Evolutionary conservation across 768 basidiomycete species (phyloP).

Genomic region (Auriscalpium orientale): DNA sequence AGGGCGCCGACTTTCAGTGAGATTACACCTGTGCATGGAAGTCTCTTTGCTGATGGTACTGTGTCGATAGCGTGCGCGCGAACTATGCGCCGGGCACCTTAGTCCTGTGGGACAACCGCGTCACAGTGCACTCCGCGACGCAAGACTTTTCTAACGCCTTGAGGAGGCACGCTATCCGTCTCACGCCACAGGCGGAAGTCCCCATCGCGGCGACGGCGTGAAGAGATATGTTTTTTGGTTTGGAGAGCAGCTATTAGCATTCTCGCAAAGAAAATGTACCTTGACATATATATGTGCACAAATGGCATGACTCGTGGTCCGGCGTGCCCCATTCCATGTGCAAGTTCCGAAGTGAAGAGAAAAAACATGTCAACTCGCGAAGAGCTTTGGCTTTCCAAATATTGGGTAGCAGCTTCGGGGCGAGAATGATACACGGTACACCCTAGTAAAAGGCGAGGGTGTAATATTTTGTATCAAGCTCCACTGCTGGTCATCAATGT

Average conservation of each 20-base stretch:
- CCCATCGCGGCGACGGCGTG: constrained; percentile 27
- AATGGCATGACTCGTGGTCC: background rate
- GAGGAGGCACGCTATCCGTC: constrained; percentile 37
- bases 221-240: no score
- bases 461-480: constrained; percentile 27
- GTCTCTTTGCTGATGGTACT: background rate
- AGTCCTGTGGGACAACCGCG: constrained; percentile 49
- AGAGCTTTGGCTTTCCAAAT: constrained; percentile 10
- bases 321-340: no score
- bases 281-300: no score
- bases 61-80: constrained; percentile 28
- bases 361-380: constrained; percentile 9
- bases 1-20: constrained; percentile 40
- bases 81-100: constrained; percentile 46
- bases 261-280: no score
- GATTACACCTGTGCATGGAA: background rate
- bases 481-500: background rate
- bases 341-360: background rate
- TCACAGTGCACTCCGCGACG: constrained; percentile 40
- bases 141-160: constrained; percentile 31
- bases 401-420: constrained; percentile 5
- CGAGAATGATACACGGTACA: constrained; percentile 43
- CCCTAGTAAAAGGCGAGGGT: constrained; percentile 68
- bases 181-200: constrained; percentile 43
- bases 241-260: no score